Conservation (phyloP, 2,329 filamentous ascomycete genomes). For the Penicillium glabrum region DNA sequence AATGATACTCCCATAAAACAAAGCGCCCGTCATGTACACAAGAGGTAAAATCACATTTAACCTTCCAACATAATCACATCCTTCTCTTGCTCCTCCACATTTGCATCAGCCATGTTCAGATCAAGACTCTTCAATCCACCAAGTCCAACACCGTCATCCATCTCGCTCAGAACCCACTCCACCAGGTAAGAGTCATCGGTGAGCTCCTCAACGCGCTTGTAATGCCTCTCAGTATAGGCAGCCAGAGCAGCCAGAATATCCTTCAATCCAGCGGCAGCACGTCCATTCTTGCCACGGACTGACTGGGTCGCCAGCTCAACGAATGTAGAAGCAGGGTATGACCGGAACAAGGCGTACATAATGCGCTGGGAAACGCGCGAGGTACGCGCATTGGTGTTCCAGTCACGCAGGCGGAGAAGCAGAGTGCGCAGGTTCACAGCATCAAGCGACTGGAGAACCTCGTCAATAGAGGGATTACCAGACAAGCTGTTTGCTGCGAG, state of each 20-base stretch:
- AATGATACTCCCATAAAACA: conserved; percentile 22
- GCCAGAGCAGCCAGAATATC: conserved; percentile 85
- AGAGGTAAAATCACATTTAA: conserved; percentile 21
- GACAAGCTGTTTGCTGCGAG: conserved; percentile 38
- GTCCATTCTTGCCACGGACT: conserved; percentile 31
- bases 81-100: conserved; percentile 32
- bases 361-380: conserved; percentile 83
- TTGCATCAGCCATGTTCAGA: conserved; percentile 20
- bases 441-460: conserved; percentile 74
- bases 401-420: conserved; percentile 81
- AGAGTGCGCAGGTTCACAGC: conserved; percentile 84
- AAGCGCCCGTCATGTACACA: conserved; percentile 27
- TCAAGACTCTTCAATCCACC: conserved; percentile 29
- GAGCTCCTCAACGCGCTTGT: conserved; percentile 82
- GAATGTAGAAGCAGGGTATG: conserved; percentile 76
- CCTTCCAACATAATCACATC: conserved; percentile 42
- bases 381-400: conserved; percentile 94
- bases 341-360: conserved; percentile 73
- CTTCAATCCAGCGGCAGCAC: conserved; percentile 63
- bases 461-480: conserved; percentile 65
- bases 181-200: conserved; percentile 93
- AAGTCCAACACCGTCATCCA: conserved; percentile 68
- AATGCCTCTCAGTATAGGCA: conserved; percentile 91
- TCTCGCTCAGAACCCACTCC: conserved; percentile 89
- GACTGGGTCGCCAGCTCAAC: conserved; percentile 61